Base-by-base conservation (phyloP, 1,284 basidiomycete genomes). In the Coniferiporia sulphurascens region DNA sequence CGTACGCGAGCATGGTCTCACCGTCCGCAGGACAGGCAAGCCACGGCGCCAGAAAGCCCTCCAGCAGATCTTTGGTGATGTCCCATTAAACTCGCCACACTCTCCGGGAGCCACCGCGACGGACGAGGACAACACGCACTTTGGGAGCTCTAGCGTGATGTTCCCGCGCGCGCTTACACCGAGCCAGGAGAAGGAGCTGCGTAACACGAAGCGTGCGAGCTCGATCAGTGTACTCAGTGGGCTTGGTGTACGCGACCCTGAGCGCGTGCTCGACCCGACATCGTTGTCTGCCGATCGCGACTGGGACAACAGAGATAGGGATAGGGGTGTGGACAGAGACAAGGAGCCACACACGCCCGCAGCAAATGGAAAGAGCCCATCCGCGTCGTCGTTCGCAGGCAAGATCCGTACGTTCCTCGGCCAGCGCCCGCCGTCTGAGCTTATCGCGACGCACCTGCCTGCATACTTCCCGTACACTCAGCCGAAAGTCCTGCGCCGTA, bases 321-420 rank as follows among this genome's bases (percentile, higher is more conserved):
- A 27, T 5, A 27, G 27, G 27, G 5, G 27, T 27, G 5, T 5
- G 2, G 27, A 27, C 27, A 27, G 27, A 27, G 27, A 27, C 27
- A 27, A 27, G 27, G 27, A 27, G 5, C 27, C 59, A 8, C 64
- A 71, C 38, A 61, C 67, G 22, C 66, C 52, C 15, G 60, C 65
- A 19, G 66, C 63, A 32, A 68, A 67, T 50, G 69, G 65, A 64
- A 83, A 81, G 62, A 66, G 63, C 57, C 49, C 70, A 6, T 59
- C 68, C n/a, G 69, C 70, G 58, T 85, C 83, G 66, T 76, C 83
- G 85, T 5, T 82, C 80, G 61, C 57, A 34, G 64, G 63, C 35
- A 91, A 89, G 71, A 76, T 98, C 62, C 93, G 94, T 73, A 96
- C 95, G 79, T 99, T 99, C 80, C 96, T 98, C 67, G 97, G 96